These are phyloP conservation scores for Plectosphaerella plurivora DNA, from an alignment of 2,329 filamentous ascomycete species.

Conservation along the genomic window DNA sequence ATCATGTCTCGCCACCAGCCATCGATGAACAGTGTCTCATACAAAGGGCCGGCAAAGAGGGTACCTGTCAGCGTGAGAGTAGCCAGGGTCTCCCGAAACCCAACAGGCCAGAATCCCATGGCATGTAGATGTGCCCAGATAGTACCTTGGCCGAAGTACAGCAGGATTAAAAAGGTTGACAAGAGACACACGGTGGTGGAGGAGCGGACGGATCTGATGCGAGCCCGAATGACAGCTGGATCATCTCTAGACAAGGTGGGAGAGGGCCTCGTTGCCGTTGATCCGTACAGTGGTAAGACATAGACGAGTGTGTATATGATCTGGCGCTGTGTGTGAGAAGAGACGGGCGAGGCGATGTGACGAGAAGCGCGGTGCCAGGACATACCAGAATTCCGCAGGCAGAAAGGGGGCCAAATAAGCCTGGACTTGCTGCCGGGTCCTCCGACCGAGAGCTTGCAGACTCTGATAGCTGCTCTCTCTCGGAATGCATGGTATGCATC, in stretches of 20 bases:
- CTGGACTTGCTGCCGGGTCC: neutral
- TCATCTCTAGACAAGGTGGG: constrained; percentile 77
- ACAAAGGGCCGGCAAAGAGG: constrained; percentile 81
- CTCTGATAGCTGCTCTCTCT: too few relatives aligned
- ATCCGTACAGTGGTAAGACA: constrained; percentile 87
- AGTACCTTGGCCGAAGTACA: constrained; percentile 30
- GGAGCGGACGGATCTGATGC: constrained; percentile 73
- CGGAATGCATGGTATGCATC: too few relatives aligned
- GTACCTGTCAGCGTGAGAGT: constrained; percentile 68
- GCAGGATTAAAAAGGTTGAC: constrained; percentile 62
- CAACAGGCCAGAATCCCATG: constrained; percentile 78
- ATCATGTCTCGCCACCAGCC: constrained; percentile 64
- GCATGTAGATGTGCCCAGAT: constrained; percentile 57
- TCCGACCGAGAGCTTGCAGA: too few relatives aligned
- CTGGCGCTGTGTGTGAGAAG: constrained; percentile 33
- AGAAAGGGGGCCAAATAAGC: neutral
- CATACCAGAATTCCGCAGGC: constrained; percentile 12
- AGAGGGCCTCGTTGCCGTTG: constrained; percentile 72
- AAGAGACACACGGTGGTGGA: constrained; percentile 68
- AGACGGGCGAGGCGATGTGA: too few relatives aligned
- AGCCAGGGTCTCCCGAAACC: constrained; percentile 57
- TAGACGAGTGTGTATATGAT: constrained; percentile 83
- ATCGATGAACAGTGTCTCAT: constrained; percentile 71
- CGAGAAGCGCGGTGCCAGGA: neutral
- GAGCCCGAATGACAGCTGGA: constrained; percentile 81